These are phyloP conservation scores for Candida awuae DNA, from an alignment of 805 yeast genomes.

Conservation along the genomic window DNA sequence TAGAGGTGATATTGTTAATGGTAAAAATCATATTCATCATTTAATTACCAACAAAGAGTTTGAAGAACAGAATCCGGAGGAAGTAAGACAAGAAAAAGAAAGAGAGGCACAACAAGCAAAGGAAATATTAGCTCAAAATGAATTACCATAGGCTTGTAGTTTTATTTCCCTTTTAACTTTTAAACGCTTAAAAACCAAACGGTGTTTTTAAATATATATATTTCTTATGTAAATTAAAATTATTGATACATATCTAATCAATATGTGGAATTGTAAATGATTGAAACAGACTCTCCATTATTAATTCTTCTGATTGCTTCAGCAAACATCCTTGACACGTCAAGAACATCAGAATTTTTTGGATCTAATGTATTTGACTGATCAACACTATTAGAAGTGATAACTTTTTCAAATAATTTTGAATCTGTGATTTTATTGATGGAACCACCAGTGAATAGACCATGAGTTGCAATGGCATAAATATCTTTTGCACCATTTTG, in stretches of 20 bases:
- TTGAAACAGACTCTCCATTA: conserved; percentile 92
- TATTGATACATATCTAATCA: conserved; percentile 15
- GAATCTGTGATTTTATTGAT: conserved; percentile 57
- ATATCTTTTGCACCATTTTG: conserved; percentile 89
- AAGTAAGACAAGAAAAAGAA: conserved; percentile 17
- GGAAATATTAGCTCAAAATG: conserved; percentile 3
- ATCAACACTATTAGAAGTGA: conserved; percentile 89
- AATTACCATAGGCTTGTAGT: background rate
- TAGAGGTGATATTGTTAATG: conserved; percentile 17
- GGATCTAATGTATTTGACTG: conserved; percentile 47
- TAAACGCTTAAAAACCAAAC: too few species aligned
- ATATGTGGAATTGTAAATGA: conserved; percentile 84
- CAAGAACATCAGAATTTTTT: conserved; percentile 66
- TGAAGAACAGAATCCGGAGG: conserved; percentile 32
- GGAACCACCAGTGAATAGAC: conserved; percentile 89
- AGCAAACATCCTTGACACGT: conserved; percentile 80
- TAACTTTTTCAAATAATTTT: conserved; percentile 63
- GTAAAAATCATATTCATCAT: conserved; percentile 52
- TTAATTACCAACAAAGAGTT: conserved; percentile 61
- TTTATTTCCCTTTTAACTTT: background rate
- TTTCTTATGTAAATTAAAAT: background rate
- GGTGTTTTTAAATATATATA: background rate
- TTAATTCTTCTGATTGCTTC: conserved; percentile 95
- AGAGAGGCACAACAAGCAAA: conserved; percentile 8
- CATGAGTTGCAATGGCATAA: conserved; percentile 86